Evolutionary conservation across 257 asterid species (phyloP), one percentile per base, ranked within the genome.

Genomic region (Fraxinus americana): DNA sequence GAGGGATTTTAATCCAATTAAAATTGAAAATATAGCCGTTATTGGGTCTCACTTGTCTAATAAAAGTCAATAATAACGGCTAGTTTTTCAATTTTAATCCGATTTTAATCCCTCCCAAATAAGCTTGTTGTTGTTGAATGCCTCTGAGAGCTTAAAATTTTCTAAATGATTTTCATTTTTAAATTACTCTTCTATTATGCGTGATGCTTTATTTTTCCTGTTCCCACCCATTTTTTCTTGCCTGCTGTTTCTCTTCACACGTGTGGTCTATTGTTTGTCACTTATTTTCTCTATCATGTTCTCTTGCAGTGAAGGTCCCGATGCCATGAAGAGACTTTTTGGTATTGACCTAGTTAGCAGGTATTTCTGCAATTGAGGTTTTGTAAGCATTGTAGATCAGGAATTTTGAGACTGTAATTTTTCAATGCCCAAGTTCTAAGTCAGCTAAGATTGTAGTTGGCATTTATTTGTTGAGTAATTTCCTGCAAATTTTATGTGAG

Each of bases 321-420:
- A 96, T 80, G 77, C 88, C 4, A 82, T 91, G 88, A 96, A 92
- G 90, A 86, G 70, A 69, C 96, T 96, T 86, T 96, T 96, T 21
- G 99, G 96, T 54, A 77, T 96, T 73, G 98, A 92, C 76, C 91
- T 93, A 82, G 89, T 88, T 74, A 96, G 98, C 97, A 96, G 99
- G 99, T 96, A 87, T 61, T 32, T 81, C 67, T 80, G 75, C 72
- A 54, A 61, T 70, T 43, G 48, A 17, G 70, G 77, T 68, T 79
- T 30, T 61, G 36, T 5, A 63, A 23, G 69, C 36, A 25, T 11
- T 63, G 16, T 63, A 12, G 19, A 23, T 63, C 35, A 23, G 69
- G 34, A 63, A 63, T 9, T 25, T 61, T 61, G 32, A 21, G 32
- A 61, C 68, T n/a, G 13, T 23, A 23, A 23, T 61, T 61, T 61